Conservation (phyloP, 129 eudicot genomes). For the Chrysanthemum makinoi region DNA sequence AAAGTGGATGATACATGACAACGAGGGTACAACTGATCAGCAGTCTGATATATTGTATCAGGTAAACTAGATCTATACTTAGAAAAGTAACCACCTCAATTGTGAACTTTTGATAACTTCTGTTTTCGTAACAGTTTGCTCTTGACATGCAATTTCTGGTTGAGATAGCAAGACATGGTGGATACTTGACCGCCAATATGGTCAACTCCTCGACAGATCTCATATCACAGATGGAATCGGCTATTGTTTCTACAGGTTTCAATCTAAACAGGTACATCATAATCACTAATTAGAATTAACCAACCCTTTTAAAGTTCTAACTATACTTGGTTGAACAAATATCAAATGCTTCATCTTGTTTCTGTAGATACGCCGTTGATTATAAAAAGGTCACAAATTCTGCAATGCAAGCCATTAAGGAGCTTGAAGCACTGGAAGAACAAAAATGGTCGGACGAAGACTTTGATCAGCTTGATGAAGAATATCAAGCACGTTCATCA, state of each 20-base stretch:
- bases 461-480: constrained; percentile 30
- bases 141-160: constrained; percentile 65
- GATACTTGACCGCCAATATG: constrained; percentile 45
- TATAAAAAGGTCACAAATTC: constrained; percentile 42
- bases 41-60: constrained; percentile 41
- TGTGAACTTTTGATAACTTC: constrained; percentile 1
- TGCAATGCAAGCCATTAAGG: constrained; percentile 43
- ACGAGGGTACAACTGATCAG: constrained; percentile 32
- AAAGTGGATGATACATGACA: constrained; percentile 15
- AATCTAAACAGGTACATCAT: constrained; percentile 45
- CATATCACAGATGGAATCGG: constrained; percentile 41
- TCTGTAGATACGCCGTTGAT: constrained; percentile 38
- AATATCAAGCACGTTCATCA: constrained; percentile 18
- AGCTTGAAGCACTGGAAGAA: constrained; percentile 45
- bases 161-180: constrained; percentile 67
- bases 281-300: not conserved
- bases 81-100: not conserved
- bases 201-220: constrained; percentile 31
- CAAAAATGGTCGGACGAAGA: constrained; percentile 31
- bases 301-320: not conserved
- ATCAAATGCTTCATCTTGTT: too few species aligned
- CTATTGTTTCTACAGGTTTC: constrained; percentile 39
- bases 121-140: constrained; percentile 36
- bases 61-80: constrained; percentile 32
- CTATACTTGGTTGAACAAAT: not conserved